phyloP scores from a whole-genome alignment of 2,329 filamentous ascomycete species.

The Meredithiella fracta region DNA sequence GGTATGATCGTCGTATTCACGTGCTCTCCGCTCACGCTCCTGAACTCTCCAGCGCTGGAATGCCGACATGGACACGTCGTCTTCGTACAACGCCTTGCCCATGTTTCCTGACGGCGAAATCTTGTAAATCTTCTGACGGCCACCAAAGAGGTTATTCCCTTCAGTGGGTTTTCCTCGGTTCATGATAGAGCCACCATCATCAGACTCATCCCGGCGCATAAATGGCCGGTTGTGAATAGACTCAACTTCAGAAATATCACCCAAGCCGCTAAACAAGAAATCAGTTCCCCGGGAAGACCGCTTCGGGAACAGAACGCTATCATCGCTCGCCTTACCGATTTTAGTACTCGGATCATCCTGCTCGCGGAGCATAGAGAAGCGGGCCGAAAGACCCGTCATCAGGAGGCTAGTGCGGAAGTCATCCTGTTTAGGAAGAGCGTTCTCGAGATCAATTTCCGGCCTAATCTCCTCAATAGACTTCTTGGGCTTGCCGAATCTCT shows the following conservation, averaged over 20 bases:
- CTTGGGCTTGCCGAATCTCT: constrained; percentile 38
- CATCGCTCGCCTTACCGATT: constrained; percentile 85
- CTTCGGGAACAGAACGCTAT: constrained; percentile 75
- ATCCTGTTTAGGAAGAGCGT: constrained; percentile 63
- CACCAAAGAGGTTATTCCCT: constrained; percentile 86
- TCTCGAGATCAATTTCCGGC: constrained; percentile 47
- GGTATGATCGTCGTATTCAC: not conserved
- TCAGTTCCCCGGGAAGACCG: constrained; percentile 56
- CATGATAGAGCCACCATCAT: constrained; percentile 77
- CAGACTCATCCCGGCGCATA: constrained; percentile 49
- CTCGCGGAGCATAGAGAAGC: constrained; percentile 92
- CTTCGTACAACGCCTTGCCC: constrained; percentile 66
- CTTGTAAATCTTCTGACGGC: constrained; percentile 88
- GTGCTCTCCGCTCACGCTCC: constrained; percentile 35
- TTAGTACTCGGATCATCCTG: constrained; percentile 83
- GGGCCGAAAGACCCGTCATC: constrained; percentile 85
- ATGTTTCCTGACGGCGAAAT: constrained; percentile 40
- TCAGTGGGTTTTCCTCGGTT: constrained; percentile 65
- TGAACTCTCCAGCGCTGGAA: constrained; percentile 61
- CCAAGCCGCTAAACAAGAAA: constrained; percentile 43
- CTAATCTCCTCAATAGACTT: constrained; percentile 41
- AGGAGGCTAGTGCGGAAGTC: constrained; percentile 90
- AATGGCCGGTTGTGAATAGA: constrained; percentile 52
- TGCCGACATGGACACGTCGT: constrained; percentile 64
- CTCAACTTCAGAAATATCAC: constrained; percentile 81